Conservation (phyloP, 805 yeast species). For the Middelhovenomyces tepae region DNA sequence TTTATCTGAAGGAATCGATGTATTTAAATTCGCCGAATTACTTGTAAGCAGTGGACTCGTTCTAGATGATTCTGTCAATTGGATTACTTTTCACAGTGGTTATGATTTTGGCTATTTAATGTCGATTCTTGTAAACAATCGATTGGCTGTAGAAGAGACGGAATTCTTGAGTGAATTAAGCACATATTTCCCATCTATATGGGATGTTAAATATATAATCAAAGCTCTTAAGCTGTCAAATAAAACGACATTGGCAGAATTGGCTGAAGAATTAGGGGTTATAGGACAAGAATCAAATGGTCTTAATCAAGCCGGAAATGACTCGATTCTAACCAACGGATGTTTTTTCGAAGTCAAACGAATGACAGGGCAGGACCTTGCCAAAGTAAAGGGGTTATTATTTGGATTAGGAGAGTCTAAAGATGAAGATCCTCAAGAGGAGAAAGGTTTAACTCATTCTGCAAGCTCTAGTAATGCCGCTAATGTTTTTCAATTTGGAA, state of each 20-base stretch:
- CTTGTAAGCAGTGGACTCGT: slow-evolving; percentile 81
- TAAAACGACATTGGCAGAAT: slow-evolving; percentile 28
- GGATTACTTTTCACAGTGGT: slow-evolving; percentile 92
- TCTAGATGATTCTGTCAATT: slow-evolving; percentile 58
- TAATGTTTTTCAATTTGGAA: slow-evolving; percentile 22
- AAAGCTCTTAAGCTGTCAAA: slow-evolving; percentile 28
- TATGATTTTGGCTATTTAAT: slow-evolving; percentile 89
- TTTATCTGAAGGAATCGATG: slow-evolving; percentile 67
- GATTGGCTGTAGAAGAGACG: slow-evolving; percentile 71
- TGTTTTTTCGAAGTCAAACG: slow-evolving; percentile 36
- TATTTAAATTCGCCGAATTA: slow-evolving; percentile 71
- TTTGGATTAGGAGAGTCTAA: slow-evolving; percentile 31
- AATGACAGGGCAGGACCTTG: slow-evolving; percentile 25
- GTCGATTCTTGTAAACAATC: slow-evolving; percentile 62
- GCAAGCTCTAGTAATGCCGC: slow-evolving; percentile 12
- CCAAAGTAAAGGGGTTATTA: slow-evolving; percentile 25
- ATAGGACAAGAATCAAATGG: slow-evolving; percentile 18
- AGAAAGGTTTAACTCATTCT: slow-evolving; percentile 3
- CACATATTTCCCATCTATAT: slow-evolving; percentile 70
- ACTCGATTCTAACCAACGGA: slow-evolving; percentile 33
- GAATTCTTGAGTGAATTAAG: slow-evolving; percentile 67
- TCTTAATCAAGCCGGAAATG: slow-evolving; percentile 36
- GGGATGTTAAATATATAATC: slow-evolving; percentile 59
- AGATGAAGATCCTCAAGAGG: slow-evolving; percentile 10
- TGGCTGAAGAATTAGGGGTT: slow-evolving; percentile 36